Evolutionary conservation across 73 alveolate species (phyloP), one percentile per base, ranked within the genome.

Genomic region (Halteria grandinella): DNA sequence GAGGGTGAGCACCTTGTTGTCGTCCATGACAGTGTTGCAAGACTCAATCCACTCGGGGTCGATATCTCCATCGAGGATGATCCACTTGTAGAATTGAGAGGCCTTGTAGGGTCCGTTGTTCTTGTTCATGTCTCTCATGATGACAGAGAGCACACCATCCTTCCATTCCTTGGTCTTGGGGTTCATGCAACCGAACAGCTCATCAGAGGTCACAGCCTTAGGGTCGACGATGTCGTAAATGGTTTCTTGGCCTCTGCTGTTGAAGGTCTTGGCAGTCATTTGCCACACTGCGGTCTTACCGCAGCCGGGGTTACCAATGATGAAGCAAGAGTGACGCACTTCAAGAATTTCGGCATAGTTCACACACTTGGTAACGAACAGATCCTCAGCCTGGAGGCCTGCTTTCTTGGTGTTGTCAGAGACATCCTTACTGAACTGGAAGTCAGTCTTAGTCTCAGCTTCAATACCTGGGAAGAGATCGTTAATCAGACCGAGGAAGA

Each of bases 11-110:
- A 97, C 99, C 72, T 98, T 98, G 89, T 98, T 98, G 88, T 98
- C 99, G 78, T 98, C 99, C 99, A 98, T 97, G 86, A 98, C 99
- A 45, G 99, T 97, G 93, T 98, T 98, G 60, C 96, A 90, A 37
- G 99, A 92, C 79, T 98, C 99, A 85, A 98, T 97, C 99, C 99
- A 98, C 70, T 95, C 98, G 25, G 99, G 99, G 88, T 98, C 99
- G 53, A 98, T 96, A 85, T 97, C 99, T 52, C 99, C 99, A 91
- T 98, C 99, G 53, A 98, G 88, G 37, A 98, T 95, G 75, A 96
- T 88, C 99, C 99, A 98, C 85, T 98, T 98, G 93, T 95, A 92
- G 87, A 74, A 79, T 78, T 94, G 98, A 25, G 97, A 77, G 24
- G 92, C 89, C 57, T 94, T 97, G 91, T 91, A 98, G 52, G 91